phyloP scores from a whole-genome alignment of 257 asterid genomes.

The Solanum lycopersicoides region DNA sequence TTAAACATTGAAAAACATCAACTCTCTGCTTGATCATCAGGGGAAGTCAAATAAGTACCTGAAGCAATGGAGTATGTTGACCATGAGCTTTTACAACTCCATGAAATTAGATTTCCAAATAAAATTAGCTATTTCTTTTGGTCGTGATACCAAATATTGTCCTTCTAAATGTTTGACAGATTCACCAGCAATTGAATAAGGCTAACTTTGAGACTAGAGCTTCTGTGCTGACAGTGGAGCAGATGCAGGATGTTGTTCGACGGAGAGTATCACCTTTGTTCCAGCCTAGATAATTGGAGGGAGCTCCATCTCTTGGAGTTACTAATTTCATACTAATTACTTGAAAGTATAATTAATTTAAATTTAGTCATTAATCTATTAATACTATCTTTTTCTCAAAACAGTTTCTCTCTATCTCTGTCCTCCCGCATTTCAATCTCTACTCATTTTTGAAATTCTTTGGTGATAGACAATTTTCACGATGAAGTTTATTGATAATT shows the following conservation, averaged over 20 bases:
- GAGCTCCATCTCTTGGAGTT: background rate
- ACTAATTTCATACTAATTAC: background rate
- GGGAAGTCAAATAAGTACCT: background rate
- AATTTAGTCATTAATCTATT: too few relatives aligned
- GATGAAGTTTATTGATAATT: too few relatives aligned
- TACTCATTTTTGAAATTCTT: too few relatives aligned
- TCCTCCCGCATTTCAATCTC: too few relatives aligned
- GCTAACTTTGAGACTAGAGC: slow-evolving; percentile 60
- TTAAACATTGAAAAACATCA: too few relatives aligned
- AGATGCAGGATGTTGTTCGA: slow-evolving; percentile 60
- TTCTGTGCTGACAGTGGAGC: slow-evolving; percentile 47
- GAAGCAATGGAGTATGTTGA: background rate
- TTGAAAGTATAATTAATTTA: too few relatives aligned
- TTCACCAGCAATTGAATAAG: slow-evolving; percentile 65
- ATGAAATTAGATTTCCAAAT: background rate
- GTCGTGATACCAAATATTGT: background rate
- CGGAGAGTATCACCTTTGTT: slow-evolving; percentile 60
- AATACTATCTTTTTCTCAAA: too few relatives aligned
- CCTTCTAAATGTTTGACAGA: slow-evolving; percentile 21
- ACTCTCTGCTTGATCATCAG: background rate
- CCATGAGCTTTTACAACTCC: background rate
- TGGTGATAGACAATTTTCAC: too few relatives aligned
- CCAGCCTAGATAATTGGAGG: slow-evolving; percentile 28
- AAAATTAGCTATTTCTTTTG: too few relatives aligned
- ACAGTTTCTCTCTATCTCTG: too few relatives aligned